Conservation (phyloP, 495 filamentous ascomycete genomes). For the Penicillium atrosanguineum region DNA sequence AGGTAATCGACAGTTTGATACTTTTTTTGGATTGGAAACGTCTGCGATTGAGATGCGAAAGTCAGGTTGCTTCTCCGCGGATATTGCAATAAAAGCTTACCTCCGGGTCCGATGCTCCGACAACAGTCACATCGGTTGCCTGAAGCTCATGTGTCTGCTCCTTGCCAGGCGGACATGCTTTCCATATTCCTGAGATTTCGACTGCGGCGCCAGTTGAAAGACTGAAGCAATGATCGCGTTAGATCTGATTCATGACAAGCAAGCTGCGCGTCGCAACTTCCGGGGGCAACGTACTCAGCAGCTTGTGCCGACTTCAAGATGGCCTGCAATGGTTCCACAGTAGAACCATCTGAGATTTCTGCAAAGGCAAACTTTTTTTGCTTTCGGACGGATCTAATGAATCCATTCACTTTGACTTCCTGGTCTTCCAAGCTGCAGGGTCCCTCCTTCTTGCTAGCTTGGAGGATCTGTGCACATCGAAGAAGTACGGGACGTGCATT, state of each 20-base stretch:
- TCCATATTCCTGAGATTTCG: constrained; percentile 75
- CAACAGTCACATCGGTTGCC: constrained; percentile 60
- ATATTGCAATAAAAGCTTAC: constrained; percentile 46
- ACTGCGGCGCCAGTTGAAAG: constrained; percentile 79
- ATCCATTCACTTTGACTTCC: constrained; percentile 67
- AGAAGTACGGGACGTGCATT: constrained; percentile 17
- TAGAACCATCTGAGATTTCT: constrained; percentile 84
- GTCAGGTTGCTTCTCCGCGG: constrained; percentile 10
- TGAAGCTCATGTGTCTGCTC: constrained; percentile 80
- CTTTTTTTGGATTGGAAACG: constrained; percentile 90
- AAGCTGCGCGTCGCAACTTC: background rate
- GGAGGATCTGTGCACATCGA: constrained; percentile 42
- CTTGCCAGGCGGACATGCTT: constrained; percentile 62
- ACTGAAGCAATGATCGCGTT: constrained; percentile 41
- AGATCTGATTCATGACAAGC: constrained; percentile 1
- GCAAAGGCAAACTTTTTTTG: constrained; percentile 84
- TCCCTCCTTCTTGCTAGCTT: constrained; percentile 25
- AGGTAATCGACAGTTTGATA: constrained; percentile 88
- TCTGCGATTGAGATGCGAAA: constrained; percentile 44
- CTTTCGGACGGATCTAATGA: constrained; percentile 78
- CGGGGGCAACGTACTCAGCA: constrained; percentile 61
- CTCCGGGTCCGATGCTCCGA: constrained; percentile 75
- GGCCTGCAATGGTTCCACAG: constrained; percentile 73
- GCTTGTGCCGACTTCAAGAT: constrained; percentile 74
- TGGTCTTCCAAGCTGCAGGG: constrained; percentile 35